Percentiles rank a stretch among this genome's conserved stretches.
Conservation (phyloP, 352 stramenopile genomes). For the Pythium angustatum region DNA sequence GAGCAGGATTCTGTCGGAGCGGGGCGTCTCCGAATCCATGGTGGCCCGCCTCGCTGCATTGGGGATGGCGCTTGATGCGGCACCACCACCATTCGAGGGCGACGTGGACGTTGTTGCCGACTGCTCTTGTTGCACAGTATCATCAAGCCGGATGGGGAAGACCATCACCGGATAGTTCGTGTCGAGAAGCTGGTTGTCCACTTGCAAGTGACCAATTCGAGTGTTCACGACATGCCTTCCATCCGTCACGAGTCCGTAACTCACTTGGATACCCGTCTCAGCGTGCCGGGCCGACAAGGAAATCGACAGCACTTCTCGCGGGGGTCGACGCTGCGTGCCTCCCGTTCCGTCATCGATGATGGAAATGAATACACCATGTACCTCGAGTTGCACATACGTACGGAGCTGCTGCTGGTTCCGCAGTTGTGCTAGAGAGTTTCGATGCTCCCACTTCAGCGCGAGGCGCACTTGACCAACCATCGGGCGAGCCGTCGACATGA, state of each 20-base stretch:
- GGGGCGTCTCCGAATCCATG: conserved; percentile 21
- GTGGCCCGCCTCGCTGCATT: conserved; percentile 13
- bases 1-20: conserved; percentile 44
- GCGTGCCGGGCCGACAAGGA: conserved; percentile 72
- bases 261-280: conserved; percentile 73
- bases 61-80: background rate
- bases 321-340: conserved; percentile 30
- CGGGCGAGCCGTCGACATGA: conserved; percentile 28
- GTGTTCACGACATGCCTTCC: conserved; percentile 79
- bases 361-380: conserved; percentile 73
- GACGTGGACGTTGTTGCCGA: conserved; percentile 24
- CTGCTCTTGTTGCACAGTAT: conserved; percentile 72
- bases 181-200: conserved; percentile 85
- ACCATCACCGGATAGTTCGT: conserved; percentile 85
- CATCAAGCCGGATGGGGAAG: conserved; percentile 62
- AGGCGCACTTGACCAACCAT: conserved; percentile 80
- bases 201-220: conserved; percentile 74
- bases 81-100: conserved; percentile 1
- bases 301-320: conserved; percentile 72
- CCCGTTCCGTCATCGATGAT: conserved; percentile 63
- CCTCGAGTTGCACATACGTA: conserved; percentile 74
- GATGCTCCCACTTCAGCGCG: conserved; percentile 78
- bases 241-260: conserved; percentile 68
- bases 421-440: conserved; percentile 46
- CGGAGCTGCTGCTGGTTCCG: conserved; percentile 53